Evolutionary conservation across 352 stramenopile genomes (phyloP).

Genomic region (Phytophthora parvispora): DNA sequence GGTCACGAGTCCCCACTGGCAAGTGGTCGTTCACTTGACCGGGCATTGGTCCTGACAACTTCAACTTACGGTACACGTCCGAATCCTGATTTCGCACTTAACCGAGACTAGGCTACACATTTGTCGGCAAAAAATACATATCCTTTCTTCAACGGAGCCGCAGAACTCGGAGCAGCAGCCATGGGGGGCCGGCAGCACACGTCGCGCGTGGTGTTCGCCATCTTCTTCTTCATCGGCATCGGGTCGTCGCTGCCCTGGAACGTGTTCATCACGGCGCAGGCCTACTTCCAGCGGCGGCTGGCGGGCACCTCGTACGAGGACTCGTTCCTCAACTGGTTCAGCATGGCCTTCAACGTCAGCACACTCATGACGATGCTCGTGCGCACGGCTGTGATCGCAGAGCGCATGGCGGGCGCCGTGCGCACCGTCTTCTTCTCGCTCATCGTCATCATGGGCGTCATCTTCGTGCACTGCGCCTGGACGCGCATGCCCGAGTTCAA

Average conservation of each 20-base stretch:
- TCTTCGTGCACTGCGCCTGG: conserved; percentile 78
- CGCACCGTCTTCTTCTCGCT: conserved; percentile 75
- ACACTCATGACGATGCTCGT: conserved; percentile 82
- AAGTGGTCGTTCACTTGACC: too few species aligned
- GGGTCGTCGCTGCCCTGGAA: conserved; percentile 87
- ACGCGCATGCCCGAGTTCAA: conserved; percentile 80
- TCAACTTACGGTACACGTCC: too few species aligned
- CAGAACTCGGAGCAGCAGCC: not conserved
- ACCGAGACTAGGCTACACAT: not conserved
- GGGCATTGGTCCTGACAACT: not conserved
- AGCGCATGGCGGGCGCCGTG: conserved; percentile 69
- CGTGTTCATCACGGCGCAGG: conserved; percentile 88
- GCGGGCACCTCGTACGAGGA: conserved; percentile 71
- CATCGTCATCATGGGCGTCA: conserved; percentile 73
- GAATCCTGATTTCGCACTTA: not conserved
- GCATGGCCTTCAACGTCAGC: conserved; percentile 85
- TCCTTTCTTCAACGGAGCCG: conserved; percentile 24
- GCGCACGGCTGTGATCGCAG: conserved; percentile 65
- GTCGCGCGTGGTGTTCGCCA: conserved; percentile 61
- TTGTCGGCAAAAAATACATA: conserved; percentile 3
- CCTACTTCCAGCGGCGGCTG: conserved; percentile 81
- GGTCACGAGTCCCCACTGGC: too few species aligned
- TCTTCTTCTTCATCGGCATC: conserved; percentile 87
- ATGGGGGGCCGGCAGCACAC: conserved; percentile 40
- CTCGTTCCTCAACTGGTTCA: conserved; percentile 91